Conservation (phyloP, 305 asterid species). For the Solanum hybrid region DNA sequence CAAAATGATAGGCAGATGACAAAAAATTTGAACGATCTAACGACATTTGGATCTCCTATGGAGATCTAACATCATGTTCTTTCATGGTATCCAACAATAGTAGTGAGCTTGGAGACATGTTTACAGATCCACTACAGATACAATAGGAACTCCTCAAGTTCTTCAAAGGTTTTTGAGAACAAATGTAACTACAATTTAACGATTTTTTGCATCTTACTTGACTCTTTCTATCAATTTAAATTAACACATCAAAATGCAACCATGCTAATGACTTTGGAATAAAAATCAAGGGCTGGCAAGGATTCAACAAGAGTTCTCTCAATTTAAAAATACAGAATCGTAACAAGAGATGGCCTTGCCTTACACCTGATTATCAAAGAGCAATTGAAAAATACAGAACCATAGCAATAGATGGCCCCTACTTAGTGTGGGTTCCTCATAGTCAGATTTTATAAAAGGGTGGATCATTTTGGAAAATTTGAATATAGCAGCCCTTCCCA, state of each 20-base stretch:
- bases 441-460: neutral
- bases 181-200: neutral
- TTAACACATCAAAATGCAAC: neutral
- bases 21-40: neutral
- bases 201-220: neutral
- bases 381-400: neutral
- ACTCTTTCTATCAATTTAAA: neutral
- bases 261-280: neutral
- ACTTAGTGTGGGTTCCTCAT: neutral
- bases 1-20: too few relatives aligned
- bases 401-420: neutral
- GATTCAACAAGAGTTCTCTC: neutral
- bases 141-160: neutral
- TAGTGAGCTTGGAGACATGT: neutral
- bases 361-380: neutral
- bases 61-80: neutral
- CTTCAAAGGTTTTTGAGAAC: neutral
- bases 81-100: neutral
- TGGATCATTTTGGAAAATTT: neutral
- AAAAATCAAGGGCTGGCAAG: neutral
- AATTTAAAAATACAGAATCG: too few relatives aligned
- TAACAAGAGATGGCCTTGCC: neutral
- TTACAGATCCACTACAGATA: neutral
- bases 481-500: neutral
- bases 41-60: neutral